Evolutionary conservation across 2,329 filamentous ascomycete species (phyloP), one percentile per base, ranked within the genome.

Genomic region (Magnaporthales sp.): DNA sequence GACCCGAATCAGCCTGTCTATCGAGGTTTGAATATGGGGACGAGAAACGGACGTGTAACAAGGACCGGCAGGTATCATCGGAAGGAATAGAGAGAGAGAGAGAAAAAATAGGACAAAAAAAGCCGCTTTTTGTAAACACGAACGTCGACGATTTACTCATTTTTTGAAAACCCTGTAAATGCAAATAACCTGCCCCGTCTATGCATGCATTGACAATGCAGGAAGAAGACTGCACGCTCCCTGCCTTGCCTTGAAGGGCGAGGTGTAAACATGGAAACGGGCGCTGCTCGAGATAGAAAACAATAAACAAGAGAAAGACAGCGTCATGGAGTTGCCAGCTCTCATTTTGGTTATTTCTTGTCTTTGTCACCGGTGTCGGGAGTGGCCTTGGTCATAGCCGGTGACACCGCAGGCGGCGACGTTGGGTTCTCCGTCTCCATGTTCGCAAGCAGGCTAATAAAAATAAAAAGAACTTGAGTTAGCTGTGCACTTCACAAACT

Each of bases 351-450:
- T 46, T 46, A 46, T n/a, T 46, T 46, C 15, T 46, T 46, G 38
- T 46, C 38, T 46, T 46, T 46, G 8, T 46, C 38, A n/a, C 76
- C 76, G 66, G 77, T 80, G 74, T 85, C 85, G 69, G 85, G 83
- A 69, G 82, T 83, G 69, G 82, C 84, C 80, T 90, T 91, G 70
- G 87, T 79, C 74, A 89, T 76, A 67, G 86, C 84, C 63, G 89
- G 89, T 66, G 89, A 91, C 67, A 85, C 87, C 70, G 86, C 81
- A 67, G 90, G 89, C 73, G 91, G 90, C 72, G 90, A 92, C 73
- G 86, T 83, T 68, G 84, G 88, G 78, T 85, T 83, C 75, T 86
- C 85, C 71, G 81, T 83, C 73, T 85, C 88, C 86, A 83, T 84
- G 73, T 80, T 86, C 73, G 84, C 85, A 69, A 88, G 80, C 70